Percentiles rank a stretch among this genome's conserved stretches.
These are phyloP conservation scores for Monosporascus sp. DNA, from an alignment of 2,329 filamentous ascomycete species.

Conservation along the genomic window DNA sequence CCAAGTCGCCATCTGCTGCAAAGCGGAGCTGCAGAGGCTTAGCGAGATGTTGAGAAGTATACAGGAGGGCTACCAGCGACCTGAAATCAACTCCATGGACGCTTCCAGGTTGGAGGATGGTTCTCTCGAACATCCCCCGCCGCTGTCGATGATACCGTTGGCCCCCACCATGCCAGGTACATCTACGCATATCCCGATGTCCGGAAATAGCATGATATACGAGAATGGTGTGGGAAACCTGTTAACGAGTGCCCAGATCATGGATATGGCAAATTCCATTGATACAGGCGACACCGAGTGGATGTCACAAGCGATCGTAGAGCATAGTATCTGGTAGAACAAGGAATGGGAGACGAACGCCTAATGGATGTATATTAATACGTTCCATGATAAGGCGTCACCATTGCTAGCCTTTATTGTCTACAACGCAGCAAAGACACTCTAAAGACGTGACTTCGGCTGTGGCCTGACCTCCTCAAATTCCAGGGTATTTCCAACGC, in stretches of 20 bases:
- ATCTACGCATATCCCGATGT: neutral
- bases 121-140: neutral
- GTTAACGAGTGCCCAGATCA: constrained; percentile 38
- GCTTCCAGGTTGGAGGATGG: neutral
- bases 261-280: constrained; percentile 40
- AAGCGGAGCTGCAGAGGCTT: constrained; percentile 41
- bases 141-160: neutral
- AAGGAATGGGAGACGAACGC: neutral
- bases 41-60: constrained; percentile 30
- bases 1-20: constrained; percentile 36
- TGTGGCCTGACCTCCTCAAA: constrained; percentile 12
- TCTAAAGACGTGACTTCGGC: neutral
- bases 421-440: neutral
- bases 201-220: neutral
- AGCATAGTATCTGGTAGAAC: constrained; percentile 36
- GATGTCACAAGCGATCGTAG: constrained; percentile 40
- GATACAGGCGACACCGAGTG: constrained; percentile 33
- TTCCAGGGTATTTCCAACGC: constrained; percentile 26
- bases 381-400: neutral
- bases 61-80: neutral
- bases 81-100: constrained; percentile 15
- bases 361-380: neutral
- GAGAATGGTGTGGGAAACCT: neutral
- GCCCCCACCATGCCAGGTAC: neutral
- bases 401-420: neutral